Evolutionary conservation across 768 basidiomycete genomes (phyloP), one percentile per base, ranked within the genome.

Genomic region (Amyloporia xantha): DNA sequence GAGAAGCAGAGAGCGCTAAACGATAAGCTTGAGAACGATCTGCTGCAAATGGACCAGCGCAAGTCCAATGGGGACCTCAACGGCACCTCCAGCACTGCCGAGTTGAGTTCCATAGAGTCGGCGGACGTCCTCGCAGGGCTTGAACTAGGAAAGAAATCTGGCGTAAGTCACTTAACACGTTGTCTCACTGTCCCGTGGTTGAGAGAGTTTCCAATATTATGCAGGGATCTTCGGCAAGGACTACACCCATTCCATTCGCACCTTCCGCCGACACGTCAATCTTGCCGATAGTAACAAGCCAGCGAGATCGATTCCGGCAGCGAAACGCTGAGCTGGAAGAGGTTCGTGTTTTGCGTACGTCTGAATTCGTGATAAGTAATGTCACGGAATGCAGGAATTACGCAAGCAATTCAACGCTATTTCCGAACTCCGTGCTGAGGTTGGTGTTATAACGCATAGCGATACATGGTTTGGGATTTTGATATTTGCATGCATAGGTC

Each of bases 311-410:
- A n/a, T 99, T 98, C 79, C 76, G 95, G 44, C 91, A 94, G 64
- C 82, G 96, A 17, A 98, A 98, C 62, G 87, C 91, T 17, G 96
- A 99, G 61, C 77, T 99, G 13, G 95, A 99, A 69, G 95, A 98
- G 73, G 91, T 88, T 51, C 20, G 69, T 55, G 36, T 39, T n/a
- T 44, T 48, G n/a, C 27, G 37, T 12, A 17, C 25, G 25, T 9
- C 17, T 25, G 3, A 5, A 9, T 9, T 40, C 11, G 39, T 21
- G 39, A 40, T 40, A 9, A 11, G 11, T 40, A 7, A n/a, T n/a
- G n/a, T n/a, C 20, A 21, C 5, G 10, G 21, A 23, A 9, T 9
- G 21, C 12, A 94, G 87, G 93, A 99, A 70, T 79, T 98, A 3
- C 86, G 93, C 41, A 93, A 89, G 57, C 96, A 98, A 67, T 95